A percentile compares a stretch with the other conserved stretches of the same genome.
Conservation (phyloP, 768 basidiomycete genomes). For the Piloderma croceum region DNA sequence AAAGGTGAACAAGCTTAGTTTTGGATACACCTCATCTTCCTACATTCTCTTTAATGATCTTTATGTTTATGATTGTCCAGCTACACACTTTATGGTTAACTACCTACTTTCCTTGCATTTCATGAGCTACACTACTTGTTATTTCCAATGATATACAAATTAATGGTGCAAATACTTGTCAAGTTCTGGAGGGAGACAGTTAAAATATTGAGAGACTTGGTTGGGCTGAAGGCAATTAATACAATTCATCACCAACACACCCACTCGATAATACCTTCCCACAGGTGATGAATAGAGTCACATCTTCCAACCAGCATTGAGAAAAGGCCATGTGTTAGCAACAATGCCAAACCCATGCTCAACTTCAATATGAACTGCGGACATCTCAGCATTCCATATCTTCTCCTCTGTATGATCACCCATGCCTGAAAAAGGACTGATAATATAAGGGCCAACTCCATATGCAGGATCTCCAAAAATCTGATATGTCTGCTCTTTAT, state of each 20-base stretch:
- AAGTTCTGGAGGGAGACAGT: no score
- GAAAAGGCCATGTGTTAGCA: conserved; percentile 17
- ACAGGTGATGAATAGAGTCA: conserved; percentile 16
- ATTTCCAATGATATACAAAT: no score
- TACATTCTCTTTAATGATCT: no score
- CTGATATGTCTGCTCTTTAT: conserved; percentile 11
- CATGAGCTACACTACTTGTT: no score
- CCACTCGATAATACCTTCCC: conserved; percentile 21
- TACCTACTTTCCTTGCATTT: no score
- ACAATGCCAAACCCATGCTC: conserved; percentile 25
- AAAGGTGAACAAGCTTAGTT: no score
- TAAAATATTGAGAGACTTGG: conserved; percentile 20
- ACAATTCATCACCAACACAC: conserved; percentile 19
- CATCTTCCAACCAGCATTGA: conserved; percentile 19
- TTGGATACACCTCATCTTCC: no score
- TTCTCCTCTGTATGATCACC: no score
- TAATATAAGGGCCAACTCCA: conserved; percentile 12
- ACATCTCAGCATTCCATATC: conserved; percentile 23
- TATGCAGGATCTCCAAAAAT: conserved; percentile 25
- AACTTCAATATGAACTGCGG: conserved; percentile 18
- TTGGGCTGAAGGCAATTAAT: conserved; percentile 21
- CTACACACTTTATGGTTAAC: no score
- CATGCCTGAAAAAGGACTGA: conserved; percentile 17
- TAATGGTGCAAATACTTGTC: no score
- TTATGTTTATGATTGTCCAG: no score